Conservation (phyloP, 768 basidiomycete species). For the Xanthoconium stramineum region DNA sequence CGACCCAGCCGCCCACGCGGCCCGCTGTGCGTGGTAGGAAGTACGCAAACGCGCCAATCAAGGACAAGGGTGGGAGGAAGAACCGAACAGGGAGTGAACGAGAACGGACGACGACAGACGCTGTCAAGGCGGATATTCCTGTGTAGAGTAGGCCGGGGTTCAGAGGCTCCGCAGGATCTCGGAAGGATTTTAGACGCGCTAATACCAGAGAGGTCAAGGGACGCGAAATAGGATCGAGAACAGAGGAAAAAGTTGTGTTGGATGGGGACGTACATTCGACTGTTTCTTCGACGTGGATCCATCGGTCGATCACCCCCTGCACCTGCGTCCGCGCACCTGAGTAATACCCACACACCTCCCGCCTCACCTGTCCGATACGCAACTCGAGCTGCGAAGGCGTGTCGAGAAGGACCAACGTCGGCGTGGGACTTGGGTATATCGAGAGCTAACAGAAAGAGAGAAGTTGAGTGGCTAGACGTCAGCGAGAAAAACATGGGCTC, state of each 20-base stretch:
- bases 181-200: constrained; percentile 82
- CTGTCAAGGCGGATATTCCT: constrained; percentile 83
- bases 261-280: constrained; percentile 78
- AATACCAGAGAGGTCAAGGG: neutral
- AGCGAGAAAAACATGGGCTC: neutral
- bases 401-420: constrained; percentile 70
- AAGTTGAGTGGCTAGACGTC: neutral
- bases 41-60: constrained; percentile 67
- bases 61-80: constrained; percentile 71
- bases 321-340: constrained; percentile 59
- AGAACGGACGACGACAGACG: constrained; percentile 82
- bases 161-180: constrained; percentile 76
- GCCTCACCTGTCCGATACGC: constrained; percentile 70
- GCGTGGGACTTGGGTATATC: constrained; percentile 68
- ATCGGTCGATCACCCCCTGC: constrained; percentile 69
- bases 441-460: constrained; percentile 53
- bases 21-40: constrained; percentile 83
- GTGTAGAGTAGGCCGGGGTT: constrained; percentile 91
- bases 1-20: constrained; percentile 66
- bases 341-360: constrained; percentile 54
- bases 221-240: no score
- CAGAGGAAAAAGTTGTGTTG: neutral
- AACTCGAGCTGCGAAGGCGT: constrained; percentile 70
- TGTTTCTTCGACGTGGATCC: constrained; percentile 83
- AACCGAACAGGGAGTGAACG: constrained; percentile 66